These are phyloP conservation scores for Arthroderma sp. DNA, from an alignment of 2,329 filamentous ascomycete species.

Conservation along the genomic window DNA sequence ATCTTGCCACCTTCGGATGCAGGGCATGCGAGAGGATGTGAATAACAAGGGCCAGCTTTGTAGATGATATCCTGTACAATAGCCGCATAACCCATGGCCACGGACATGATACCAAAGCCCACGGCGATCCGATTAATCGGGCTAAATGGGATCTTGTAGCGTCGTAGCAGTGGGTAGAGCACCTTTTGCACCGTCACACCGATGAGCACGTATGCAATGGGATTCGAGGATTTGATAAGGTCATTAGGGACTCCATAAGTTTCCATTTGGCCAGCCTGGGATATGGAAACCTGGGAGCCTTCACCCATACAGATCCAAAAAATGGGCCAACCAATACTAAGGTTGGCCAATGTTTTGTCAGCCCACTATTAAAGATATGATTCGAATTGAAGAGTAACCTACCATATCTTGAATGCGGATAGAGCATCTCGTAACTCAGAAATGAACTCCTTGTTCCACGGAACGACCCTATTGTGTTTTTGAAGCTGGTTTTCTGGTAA, in stretches of 20 bases:
- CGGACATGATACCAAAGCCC: conserved; percentile 43
- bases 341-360: background rate
- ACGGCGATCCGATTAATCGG: conserved; percentile 45
- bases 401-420: conserved; percentile 12
- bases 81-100: conserved; percentile 45
- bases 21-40: conserved; percentile 1
- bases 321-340: background rate
- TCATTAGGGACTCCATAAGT: conserved; percentile 47
- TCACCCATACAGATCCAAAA: background rate
- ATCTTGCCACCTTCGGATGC: background rate
- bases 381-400: background rate
- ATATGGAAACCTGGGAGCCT: conserved; percentile 12
- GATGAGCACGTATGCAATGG: conserved; percentile 47
- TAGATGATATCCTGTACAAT: conserved; percentile 51
- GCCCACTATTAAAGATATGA: background rate
- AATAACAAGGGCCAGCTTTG: conserved; percentile 8
- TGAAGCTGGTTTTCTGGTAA: conserved; percentile 45
- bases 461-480: conserved; percentile 42
- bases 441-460: conserved; percentile 12
- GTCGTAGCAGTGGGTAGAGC: conserved; percentile 47
- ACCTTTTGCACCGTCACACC: conserved; percentile 38
- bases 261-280: conserved; percentile 46
- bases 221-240: conserved; percentile 47
- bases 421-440: conserved; percentile 11
- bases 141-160: conserved; percentile 42